phyloP scores from a whole-genome alignment of 495 filamentous ascomycete species.

The Daldinia childiae region DNA sequence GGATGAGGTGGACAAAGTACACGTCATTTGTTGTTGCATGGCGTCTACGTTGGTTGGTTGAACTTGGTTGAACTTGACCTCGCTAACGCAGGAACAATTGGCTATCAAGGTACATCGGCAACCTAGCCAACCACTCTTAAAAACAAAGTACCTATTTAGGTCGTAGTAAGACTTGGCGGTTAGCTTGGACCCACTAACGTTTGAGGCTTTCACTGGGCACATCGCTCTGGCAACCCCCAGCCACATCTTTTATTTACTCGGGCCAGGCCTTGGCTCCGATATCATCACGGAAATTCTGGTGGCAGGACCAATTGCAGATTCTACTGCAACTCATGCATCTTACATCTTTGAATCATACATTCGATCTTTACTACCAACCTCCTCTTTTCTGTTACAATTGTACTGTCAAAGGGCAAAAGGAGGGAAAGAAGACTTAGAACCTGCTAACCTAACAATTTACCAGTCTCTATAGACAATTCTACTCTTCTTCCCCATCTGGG shows the following conservation, averaged over 20 bases:
- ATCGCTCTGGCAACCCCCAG: constrained; percentile 48
- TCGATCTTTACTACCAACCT: constrained; percentile 35
- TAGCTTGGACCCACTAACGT: constrained; percentile 13
- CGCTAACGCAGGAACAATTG: constrained; percentile 27
- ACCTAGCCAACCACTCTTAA: constrained; percentile 22
- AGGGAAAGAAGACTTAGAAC: constrained; percentile 36
- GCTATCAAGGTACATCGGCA: constrained; percentile 12
- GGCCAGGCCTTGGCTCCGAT: constrained; percentile 11
- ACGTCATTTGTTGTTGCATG: constrained; percentile 31
- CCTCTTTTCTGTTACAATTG: constrained; percentile 29
- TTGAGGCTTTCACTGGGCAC: constrained; percentile 25
- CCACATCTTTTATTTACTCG: constrained; percentile 52
- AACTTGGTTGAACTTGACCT: background rate
- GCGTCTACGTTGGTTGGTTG: constrained; percentile 14
- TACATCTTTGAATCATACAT: constrained; percentile 19
- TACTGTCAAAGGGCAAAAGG: constrained; percentile 40
- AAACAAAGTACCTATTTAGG: constrained; percentile 23
- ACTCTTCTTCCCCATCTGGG: constrained; percentile 36
- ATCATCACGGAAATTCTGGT: constrained; percentile 38
- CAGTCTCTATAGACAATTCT: constrained; percentile 33
- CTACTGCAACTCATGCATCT: constrained; percentile 23
- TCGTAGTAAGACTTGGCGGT: constrained; percentile 28
- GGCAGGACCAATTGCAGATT: constrained; percentile 41
- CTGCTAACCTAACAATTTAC: constrained; percentile 39
- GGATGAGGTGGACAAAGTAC: constrained; percentile 25